These are phyloP conservation scores for Shiraia bambusicola DNA, from an alignment of 2,329 filamentous ascomycete species.

Conservation along the genomic window DNA sequence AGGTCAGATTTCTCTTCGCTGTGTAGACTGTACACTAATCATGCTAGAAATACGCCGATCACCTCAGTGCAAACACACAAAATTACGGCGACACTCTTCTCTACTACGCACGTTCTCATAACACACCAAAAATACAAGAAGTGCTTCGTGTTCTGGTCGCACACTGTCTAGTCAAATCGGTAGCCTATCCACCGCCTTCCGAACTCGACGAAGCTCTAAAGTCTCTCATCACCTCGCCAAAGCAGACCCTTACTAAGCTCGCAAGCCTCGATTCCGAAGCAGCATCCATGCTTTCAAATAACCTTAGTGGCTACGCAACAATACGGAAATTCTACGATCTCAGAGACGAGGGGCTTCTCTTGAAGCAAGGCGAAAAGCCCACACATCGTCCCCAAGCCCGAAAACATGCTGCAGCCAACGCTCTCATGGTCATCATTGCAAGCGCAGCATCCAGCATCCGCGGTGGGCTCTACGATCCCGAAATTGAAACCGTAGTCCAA, in stretches of 20 bases:
- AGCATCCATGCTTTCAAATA: slow-evolving; percentile 77
- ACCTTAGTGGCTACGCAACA: slow-evolving; percentile 90
- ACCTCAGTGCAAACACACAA: slow-evolving; percentile 69
- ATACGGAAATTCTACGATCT: slow-evolving; percentile 86
- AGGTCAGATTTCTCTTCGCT: slow-evolving; percentile 36
- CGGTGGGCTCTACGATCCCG: slow-evolving; percentile 82
- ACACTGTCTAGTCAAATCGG: slow-evolving; percentile 82
- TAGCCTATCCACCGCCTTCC: slow-evolving; percentile 69
- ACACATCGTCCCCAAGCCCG: slow-evolving; percentile 58
- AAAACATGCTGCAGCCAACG: slow-evolving; percentile 69
- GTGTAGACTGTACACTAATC: slow-evolving; percentile 18
- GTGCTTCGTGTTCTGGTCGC: slow-evolving; percentile 86
- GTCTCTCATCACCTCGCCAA: slow-evolving; percentile 70
- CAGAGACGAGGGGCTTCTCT: slow-evolving; percentile 66
- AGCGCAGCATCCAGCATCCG: slow-evolving; percentile 89
- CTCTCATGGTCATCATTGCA: slow-evolving; percentile 78
- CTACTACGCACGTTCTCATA: slow-evolving; percentile 87
- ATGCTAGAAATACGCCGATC: slow-evolving; percentile 75
- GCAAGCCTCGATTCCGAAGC: slow-evolving; percentile 77
- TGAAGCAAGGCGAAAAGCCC: slow-evolving; percentile 42
- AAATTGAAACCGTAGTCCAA: slow-evolving; percentile 78
- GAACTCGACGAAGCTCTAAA: slow-evolving; percentile 74
- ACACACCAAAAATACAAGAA: slow-evolving; percentile 74
- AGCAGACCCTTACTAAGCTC: slow-evolving; percentile 68
- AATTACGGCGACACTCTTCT: slow-evolving; percentile 84